Evolutionary conservation across 1,139 yeast genomes (phyloP).

Genomic region (Nakaseomyces glabratus): DNA sequence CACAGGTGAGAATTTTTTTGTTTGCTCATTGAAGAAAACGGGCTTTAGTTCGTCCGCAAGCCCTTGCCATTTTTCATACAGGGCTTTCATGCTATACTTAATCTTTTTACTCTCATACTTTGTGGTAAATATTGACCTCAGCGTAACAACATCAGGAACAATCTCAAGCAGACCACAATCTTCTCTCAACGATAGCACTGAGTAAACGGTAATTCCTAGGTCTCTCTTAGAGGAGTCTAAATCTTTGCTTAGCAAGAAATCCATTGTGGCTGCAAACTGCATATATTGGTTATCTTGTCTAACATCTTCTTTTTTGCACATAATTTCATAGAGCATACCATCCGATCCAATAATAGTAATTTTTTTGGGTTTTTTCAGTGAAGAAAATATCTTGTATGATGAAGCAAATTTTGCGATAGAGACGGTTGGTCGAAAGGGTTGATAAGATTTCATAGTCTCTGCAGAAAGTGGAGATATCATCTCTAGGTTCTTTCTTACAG

Average conservation of each 20-base stretch:
- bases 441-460: conserved; percentile 37
- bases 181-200: conserved; percentile 83
- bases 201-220: conserved; percentile 68
- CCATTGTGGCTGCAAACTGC: conserved; percentile 85
- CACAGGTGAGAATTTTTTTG: conserved; percentile 56
- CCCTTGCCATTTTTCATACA: conserved; percentile 27
- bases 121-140: conserved; percentile 55
- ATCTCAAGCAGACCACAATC: conserved; percentile 88
- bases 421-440: conserved; percentile 49
- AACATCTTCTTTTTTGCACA: conserved; percentile 88
- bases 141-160: conserved; percentile 76
- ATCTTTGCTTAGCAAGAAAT: conserved; percentile 57
- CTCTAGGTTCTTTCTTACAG: conserved; percentile 67
- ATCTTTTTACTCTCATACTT: conserved; percentile 36
- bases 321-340: conserved; percentile 57
- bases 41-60: conserved; percentile 25
- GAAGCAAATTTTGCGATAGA: conserved; percentile 48
- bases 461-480: conserved; percentile 49
- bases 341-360: conserved; percentile 71
- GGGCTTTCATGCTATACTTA: conserved; percentile 23
- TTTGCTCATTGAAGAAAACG: conserved; percentile 27
- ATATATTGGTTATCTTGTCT: conserved; percentile 91
- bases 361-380: conserved; percentile 82
- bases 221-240: conserved; percentile 66
- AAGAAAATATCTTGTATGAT: conserved; percentile 49